These are phyloP conservation scores for Pseudocercospora ulei DNA, from an alignment of 2,329 filamentous ascomycete species.

Conservation along the genomic window DNA sequence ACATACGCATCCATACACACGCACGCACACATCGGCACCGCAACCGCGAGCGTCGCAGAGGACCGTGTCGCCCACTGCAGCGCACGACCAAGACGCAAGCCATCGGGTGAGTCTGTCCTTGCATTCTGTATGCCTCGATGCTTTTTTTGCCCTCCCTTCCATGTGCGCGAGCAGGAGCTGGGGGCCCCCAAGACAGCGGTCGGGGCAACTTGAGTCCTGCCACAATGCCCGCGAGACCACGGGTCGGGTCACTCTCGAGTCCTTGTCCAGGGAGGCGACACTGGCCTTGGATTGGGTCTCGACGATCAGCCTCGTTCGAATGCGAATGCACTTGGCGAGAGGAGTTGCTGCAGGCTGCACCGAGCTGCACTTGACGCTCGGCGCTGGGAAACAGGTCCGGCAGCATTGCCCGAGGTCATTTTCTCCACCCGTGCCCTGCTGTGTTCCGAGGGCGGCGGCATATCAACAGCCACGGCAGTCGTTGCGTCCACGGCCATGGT, in stretches of 20 bases:
- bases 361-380: slow-evolving; percentile 16
- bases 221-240: no score
- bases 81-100: no score
- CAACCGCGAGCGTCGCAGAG: no score
- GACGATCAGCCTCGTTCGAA: slow-evolving; percentile 3
- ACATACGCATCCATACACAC: no score
- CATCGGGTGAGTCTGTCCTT: no score
- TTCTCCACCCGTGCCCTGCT: slow-evolving; percentile 15
- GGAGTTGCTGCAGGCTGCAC: slow-evolving; percentile 20
- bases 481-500: slow-evolving; percentile 27
- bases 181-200: no score
- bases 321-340: slow-evolving; percentile 7
- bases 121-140: no score
- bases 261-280: neutral
- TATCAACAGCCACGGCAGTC: slow-evolving; percentile 24
- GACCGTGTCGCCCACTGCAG: no score
- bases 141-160: no score
- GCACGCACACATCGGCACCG: no score
- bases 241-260: neutral
- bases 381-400: slow-evolving; percentile 4
- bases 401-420: slow-evolving; percentile 10
- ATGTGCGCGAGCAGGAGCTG: no score
- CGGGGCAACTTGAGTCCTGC: no score
- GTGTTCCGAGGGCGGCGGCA: slow-evolving; percentile 12
- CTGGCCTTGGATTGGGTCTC: neutral